phyloP scores from a whole-genome alignment of 208 protist genomes.

The Wallacemonas sp. region DNA sequence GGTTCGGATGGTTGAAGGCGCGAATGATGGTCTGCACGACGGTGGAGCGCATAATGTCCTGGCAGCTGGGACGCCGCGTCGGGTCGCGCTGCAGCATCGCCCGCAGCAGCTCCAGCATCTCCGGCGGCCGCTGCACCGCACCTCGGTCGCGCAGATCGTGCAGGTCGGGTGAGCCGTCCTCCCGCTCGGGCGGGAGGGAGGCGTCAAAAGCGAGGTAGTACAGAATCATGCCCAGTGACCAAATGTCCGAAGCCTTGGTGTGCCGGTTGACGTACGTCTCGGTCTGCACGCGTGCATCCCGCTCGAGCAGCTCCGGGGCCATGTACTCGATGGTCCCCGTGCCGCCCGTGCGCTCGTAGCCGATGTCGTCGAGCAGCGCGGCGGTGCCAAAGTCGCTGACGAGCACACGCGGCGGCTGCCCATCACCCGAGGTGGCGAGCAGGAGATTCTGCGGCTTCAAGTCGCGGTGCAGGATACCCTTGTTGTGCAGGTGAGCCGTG shows the following conservation, averaged over 20 bases:
- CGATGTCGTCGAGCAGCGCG: conserved; percentile 57
- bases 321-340: conserved; percentile 92
- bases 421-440: conserved; percentile 43
- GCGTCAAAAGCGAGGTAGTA: conserved; percentile 80
- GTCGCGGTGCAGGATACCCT: conserved; percentile 88
- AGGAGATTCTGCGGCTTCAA: conserved; percentile 90
- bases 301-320: conserved; percentile 88
- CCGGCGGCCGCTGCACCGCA: conserved; percentile 59
- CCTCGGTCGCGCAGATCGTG: conserved; percentile 33
- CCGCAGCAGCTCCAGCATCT: conserved; percentile 81
- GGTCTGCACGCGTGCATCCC: conserved; percentile 18
- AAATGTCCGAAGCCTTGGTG: conserved; percentile 80
- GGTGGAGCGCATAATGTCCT: conserved; percentile 75
- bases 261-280: conserved; percentile 61
- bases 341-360: conserved; percentile 75
- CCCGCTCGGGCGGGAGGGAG: conserved; percentile 28
- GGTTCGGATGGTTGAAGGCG: conserved; percentile 60
- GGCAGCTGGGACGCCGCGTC: conserved; percentile 64
- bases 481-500: conserved; percentile 76
- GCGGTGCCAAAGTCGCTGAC: conserved; percentile 91
- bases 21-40: conserved; percentile 74
- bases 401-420: conserved; percentile 70
- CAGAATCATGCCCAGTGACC: conserved; percentile 89
- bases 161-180: conserved; percentile 50
- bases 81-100: conserved; percentile 80